phyloP scores from a whole-genome alignment of 1,284 basidiomycete genomes.

The Marasmius oreades region DNA sequence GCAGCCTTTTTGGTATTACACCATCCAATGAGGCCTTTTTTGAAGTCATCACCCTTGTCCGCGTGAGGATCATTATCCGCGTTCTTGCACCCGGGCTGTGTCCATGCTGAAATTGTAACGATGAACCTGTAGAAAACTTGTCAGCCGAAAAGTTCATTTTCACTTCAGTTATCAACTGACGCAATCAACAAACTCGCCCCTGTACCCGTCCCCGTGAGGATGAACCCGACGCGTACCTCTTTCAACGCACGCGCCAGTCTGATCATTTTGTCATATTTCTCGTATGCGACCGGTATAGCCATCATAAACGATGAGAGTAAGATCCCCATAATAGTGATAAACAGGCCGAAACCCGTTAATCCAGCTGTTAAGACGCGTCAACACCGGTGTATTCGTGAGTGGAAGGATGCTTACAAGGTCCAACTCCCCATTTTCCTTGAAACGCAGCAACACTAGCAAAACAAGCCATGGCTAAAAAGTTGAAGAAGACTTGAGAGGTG shows the following conservation, averaged over 20 bases:
- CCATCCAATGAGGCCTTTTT: conserved; percentile 69
- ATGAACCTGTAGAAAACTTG: conserved; percentile 49
- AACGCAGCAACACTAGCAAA: conserved; percentile 84
- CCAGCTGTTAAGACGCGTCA: conserved; percentile 53
- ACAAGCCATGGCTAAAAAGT: conserved; percentile 85
- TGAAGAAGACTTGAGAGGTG: conserved; percentile 78
- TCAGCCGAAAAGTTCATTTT: not conserved
- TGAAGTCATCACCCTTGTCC: conserved; percentile 65
- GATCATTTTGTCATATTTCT: conserved; percentile 78
- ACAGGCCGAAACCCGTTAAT: conserved; percentile 81
- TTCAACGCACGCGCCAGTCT: conserved; percentile 75
- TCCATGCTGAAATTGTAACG: conserved; percentile 73
- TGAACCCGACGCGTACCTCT: conserved; percentile 78
- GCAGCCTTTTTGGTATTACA: conserved; percentile 89
- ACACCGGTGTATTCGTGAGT: conserved; percentile 6
- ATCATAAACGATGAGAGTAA: conserved; percentile 71
- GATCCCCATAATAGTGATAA: conserved; percentile 69
- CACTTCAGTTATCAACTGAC: conserved; percentile 38
- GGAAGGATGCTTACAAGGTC: conserved; percentile 65
- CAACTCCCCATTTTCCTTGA: conserved; percentile 78
- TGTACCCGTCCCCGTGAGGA: conserved; percentile 69
- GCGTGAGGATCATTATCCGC: conserved; percentile 69
- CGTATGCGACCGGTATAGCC: conserved; percentile 76
- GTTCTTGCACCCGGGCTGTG: conserved; percentile 83
- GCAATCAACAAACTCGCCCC: conserved; percentile 69